Base-by-base conservation (phyloP, 306 rosid genomes). In the Sechiopsis laciniata region DNA sequence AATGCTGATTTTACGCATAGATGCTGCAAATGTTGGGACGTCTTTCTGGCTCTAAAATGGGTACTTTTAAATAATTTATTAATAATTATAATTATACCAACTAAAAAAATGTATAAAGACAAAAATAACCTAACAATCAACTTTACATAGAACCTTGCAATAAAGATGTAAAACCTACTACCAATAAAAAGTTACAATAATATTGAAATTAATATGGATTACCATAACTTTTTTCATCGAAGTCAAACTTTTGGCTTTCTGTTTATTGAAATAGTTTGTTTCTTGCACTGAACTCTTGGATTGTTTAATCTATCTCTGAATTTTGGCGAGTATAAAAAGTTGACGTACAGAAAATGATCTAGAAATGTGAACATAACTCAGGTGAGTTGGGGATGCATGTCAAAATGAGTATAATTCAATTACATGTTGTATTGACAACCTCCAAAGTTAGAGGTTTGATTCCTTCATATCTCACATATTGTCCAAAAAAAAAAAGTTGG, bases 1-100 rank as follows among this genome's bases (percentile, higher is more conserved):
- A 45, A 17, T 42, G 55, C 72, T 40, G 72, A 40, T 17, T 10
- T 66, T 20, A 40, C 54, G 55, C 54, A 2, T 37, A 32, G 21
- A 63, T 32, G 51, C 69, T 64, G 52, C 70, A 37, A 66, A 45
- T 66, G 35, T 6, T 37, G 42, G 42, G 42, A 37, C 0, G 42
- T 37, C 42, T 6, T 37, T 37, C 4, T 37, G 42, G 42, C 55
- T 42, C 55, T 65, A 65, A 37, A 63, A 64, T 64, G 71, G 10
- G 54, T 19, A 66, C 72, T 66, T 45, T 45, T 45, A 6, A 66
- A 66, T 66, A 19, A 66, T 66, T 66, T 65, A 65, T 35, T 17
- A 8, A 40, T 65, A 40, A 40, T 40, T 40, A 40, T 6, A 37
- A 65, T 65, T 65, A 16, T 9, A 64, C 16, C 15, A 40, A 22